These are phyloP conservation scores for Sphaerulina vaccinii DNA, from an alignment of 2,329 filamentous ascomycete species.

Conservation along the genomic window DNA sequence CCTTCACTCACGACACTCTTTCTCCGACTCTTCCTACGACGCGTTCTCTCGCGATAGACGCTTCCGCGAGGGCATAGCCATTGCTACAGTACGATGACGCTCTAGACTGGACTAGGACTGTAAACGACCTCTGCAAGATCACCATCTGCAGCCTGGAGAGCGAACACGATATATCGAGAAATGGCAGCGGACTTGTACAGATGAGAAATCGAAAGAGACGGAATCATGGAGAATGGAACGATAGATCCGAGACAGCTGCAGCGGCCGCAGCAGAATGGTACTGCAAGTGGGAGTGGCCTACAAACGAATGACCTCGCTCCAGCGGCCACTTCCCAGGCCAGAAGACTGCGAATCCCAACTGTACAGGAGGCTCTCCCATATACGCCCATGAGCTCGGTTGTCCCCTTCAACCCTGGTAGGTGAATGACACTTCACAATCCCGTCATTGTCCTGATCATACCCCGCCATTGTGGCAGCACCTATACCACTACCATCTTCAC, in stretches of 20 bases:
- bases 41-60: slow-evolving; percentile 1
- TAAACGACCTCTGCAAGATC: slow-evolving; percentile 6
- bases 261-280: slow-evolving; percentile 6
- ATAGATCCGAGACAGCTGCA: slow-evolving; percentile 19
- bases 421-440: slow-evolving; percentile 20
- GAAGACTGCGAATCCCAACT: slow-evolving; percentile 41
- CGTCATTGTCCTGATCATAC: slow-evolving; percentile 1
- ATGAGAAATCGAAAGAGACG: slow-evolving; percentile 5
- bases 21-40: slow-evolving; percentile 1
- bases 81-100: neutral
- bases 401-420: slow-evolving; percentile 73
- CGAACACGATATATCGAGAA: slow-evolving; percentile 1
- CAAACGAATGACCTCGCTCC: slow-evolving; percentile 20
- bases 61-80: neutral
- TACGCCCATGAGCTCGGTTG: slow-evolving; percentile 76
- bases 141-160: slow-evolving; percentile 13
- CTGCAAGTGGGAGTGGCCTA: slow-evolving; percentile 6
- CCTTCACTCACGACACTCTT: neutral
- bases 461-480: neutral
- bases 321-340: slow-evolving; percentile 10
- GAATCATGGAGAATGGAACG: slow-evolving; percentile 11
- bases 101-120: neutral
- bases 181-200: slow-evolving; percentile 6
- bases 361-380: slow-evolving; percentile 78
- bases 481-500: slow-evolving; percentile 6